Conservation (phyloP, 345 rosid genomes). For the Populus pruinosa region DNA sequence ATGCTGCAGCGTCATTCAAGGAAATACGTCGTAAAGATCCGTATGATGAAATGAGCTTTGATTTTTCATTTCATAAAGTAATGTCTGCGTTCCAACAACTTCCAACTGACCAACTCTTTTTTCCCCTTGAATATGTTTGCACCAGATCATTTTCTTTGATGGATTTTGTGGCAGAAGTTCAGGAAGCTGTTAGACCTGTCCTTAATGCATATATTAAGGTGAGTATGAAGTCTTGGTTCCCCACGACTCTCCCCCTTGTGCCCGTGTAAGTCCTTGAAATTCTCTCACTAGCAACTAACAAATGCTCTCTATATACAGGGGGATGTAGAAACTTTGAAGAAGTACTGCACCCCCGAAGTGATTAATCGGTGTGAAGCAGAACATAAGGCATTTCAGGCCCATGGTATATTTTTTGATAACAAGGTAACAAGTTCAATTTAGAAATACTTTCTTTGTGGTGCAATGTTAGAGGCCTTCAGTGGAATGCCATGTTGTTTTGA, state of each 20-base stretch:
- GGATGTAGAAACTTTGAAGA: constrained; percentile 65
- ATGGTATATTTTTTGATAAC: constrained; percentile 73
- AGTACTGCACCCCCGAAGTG: constrained; percentile 79
- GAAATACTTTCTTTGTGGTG: neutral
- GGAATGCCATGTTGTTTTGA: neutral
- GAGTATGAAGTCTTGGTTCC: constrained; percentile 4
- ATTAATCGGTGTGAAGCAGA: constrained; percentile 75
- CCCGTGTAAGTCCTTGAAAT: neutral
- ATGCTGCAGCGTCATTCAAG: constrained; percentile 74
- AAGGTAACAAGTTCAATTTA: constrained; percentile 43
- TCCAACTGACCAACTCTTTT: neutral
- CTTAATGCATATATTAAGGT: constrained; percentile 81
- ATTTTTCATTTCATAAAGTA: neutral
- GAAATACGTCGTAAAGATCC: constrained; percentile 87
- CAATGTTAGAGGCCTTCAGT: neutral
- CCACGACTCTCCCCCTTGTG: neutral
- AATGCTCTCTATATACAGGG: constrained; percentile 43
- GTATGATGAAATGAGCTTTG: constrained; percentile 43
- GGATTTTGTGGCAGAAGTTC: constrained; percentile 82
- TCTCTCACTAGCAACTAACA: neutral
- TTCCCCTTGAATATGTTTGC: constrained; percentile 10
- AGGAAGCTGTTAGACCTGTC: constrained; percentile 79
- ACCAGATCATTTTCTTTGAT: constrained; percentile 85
- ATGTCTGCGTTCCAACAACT: constrained; percentile 6
- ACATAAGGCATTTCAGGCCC: constrained; percentile 55